Evolutionary conservation across 2,329 filamentous ascomycete species (phyloP), one percentile per base, ranked within the genome.

Genomic region (Trichoderma simmonsii): DNA sequence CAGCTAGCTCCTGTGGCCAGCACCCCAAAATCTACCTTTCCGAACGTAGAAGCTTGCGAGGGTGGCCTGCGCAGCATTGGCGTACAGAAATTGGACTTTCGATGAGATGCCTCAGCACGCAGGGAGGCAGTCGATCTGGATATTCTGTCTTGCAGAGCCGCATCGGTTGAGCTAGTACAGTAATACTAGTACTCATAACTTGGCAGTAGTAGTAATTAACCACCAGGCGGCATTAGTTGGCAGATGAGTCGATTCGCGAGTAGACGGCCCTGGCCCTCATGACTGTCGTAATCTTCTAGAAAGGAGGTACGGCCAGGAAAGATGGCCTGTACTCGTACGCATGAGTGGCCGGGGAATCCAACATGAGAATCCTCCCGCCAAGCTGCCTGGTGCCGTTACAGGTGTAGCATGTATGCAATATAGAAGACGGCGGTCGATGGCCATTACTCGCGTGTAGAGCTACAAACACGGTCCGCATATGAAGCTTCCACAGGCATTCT

Each of bases 181-280:
- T 51, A 51, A 30, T 51, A 14, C 14, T n/a, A 60, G 30, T 34
- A 34, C 5, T 34, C 48, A 6, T 56, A 65, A 11, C 43, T 18
- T 54, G 43, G 12, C 43, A 34, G n/a, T 18, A 36, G 24, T 61
- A 36, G 36, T 39, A 39, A 39, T 18, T 43, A 39, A 28, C 34
- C 34, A 43, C 36, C 61, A 69, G 36, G 28, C 36, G 57, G 36
- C 34, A 48, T 70, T 62, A 21, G 39, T 14, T 62, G 36, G 15
- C 15, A 51, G 66, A 36, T 62, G 28, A 51, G n/a, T 69, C 56
- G 64, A 67, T 67, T 67, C 64, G 64, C 64, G 64, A 67, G 34
- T 4, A 12, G 51, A 43, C 34, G 34, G 9, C 34, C 51, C 54
- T 24, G 51, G 34, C 32, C 18, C 5, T 59, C 26, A 67, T 43